Evolutionary conservation across 345 rosid genomes (phyloP).

Genomic region (Syzygium oleosum): DNA sequence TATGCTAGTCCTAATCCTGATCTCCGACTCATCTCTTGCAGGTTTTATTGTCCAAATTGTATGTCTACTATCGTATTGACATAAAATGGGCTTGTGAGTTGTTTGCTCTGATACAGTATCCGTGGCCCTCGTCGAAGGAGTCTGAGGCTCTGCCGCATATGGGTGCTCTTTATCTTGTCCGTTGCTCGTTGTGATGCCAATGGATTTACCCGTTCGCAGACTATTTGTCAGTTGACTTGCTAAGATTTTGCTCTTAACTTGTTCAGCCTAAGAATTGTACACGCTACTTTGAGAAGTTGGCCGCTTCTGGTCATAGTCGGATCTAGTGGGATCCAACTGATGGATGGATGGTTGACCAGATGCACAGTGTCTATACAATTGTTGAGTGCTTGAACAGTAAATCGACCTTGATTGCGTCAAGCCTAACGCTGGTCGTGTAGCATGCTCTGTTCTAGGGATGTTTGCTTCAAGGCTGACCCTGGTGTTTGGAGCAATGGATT

Average conservation of each 20-base stretch:
- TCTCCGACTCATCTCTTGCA: background rate
- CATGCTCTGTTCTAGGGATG: background rate
- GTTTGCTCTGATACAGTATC: background rate
- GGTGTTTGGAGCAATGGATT: background rate
- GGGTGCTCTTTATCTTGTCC: background rate
- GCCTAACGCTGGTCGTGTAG: background rate
- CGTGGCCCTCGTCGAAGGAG: background rate
- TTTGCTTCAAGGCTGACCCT: background rate
- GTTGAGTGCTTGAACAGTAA: background rate
- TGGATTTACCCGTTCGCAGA: background rate
- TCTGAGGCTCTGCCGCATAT: background rate
- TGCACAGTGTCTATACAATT: background rate
- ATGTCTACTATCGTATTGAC: background rate
- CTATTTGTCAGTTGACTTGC: background rate
- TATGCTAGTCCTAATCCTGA: background rate
- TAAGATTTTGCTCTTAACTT: background rate
- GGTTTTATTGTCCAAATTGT: background rate
- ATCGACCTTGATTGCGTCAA: background rate
- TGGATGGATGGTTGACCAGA: background rate
- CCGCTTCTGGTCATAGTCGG: background rate
- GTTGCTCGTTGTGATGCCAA: background rate
- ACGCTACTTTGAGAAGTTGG: background rate
- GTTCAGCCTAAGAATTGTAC: background rate
- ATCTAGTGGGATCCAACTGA: background rate
- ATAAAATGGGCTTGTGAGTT: background rate